Evolutionary conservation across 2,329 filamentous ascomycete genomes (phyloP).

Genomic region (Claviceps cyperi): DNA sequence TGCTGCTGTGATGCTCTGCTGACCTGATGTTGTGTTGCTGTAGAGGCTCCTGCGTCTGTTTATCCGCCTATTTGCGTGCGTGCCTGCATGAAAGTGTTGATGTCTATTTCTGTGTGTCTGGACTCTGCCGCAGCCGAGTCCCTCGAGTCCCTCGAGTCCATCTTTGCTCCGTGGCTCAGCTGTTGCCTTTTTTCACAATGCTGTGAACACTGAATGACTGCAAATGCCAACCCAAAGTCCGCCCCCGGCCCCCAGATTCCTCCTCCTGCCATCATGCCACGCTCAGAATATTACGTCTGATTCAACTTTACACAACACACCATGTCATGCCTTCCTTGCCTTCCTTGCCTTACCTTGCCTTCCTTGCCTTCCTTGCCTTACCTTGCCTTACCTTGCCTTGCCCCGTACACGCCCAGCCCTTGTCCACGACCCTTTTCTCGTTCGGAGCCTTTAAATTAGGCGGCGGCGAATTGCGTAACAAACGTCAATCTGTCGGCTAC

Average conservation of each 20-base stretch:
- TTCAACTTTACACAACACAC: not conserved
- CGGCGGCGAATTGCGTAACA: slow-evolving; percentile 4
- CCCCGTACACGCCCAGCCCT: not conserved
- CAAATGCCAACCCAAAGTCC: not conserved
- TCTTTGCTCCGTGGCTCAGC: not conserved
- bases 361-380: not conserved
- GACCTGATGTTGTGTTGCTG: too few species aligned
- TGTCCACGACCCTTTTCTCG: not conserved
- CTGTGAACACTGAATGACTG: not conserved
- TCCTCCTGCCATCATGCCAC: not conserved
- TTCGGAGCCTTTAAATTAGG: not conserved
- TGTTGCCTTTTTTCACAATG: not conserved
- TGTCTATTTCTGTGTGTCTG: not conserved
- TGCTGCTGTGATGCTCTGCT: too few species aligned
- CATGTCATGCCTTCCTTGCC: not conserved
- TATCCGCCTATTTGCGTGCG: not conserved
- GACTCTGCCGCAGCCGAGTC: not conserved
- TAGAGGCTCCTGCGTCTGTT: too few species aligned
- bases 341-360: too few species aligned
- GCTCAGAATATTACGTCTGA: not conserved
- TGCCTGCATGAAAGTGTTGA: not conserved
- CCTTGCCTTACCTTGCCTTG: not conserved
- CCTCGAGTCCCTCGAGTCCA: not conserved
- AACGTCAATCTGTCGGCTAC: not conserved
- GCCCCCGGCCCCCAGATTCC: not conserved